Conservation (phyloP, 176 grass and related monocot genomes). For the Aegilops longissima region DNA sequence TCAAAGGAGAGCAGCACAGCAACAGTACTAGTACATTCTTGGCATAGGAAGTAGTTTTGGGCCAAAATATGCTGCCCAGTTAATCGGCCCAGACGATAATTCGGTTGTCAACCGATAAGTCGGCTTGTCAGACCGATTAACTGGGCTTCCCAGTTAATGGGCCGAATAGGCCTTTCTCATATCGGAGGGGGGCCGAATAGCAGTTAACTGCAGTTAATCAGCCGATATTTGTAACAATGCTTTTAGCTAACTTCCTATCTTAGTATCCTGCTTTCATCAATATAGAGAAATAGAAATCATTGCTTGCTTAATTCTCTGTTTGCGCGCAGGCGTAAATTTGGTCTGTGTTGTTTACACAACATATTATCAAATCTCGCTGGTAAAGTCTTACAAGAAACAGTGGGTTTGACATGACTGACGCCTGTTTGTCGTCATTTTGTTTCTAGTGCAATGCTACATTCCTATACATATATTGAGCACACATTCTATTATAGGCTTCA, state of each 20-base stretch:
- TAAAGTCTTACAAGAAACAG: not conserved
- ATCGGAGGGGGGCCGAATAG: too few relatives aligned
- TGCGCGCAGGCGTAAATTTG: not conserved
- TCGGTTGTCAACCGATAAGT: too few relatives aligned
- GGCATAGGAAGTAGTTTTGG: too few relatives aligned
- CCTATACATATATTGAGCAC: slow-evolving; percentile 12
- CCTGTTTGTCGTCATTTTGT: not conserved
- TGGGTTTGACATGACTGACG: not conserved
- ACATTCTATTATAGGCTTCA: slow-evolving; percentile 64
- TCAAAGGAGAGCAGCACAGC: too few relatives aligned
- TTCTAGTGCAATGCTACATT: slow-evolving; percentile 16
- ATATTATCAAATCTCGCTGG: not conserved
- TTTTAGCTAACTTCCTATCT: not conserved
- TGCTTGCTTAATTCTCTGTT: not conserved
- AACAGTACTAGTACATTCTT: too few relatives aligned
- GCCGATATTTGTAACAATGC: too few relatives aligned
- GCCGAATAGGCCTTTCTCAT: too few relatives aligned
- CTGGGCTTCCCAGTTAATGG: too few relatives aligned
- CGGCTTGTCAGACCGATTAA: too few relatives aligned
- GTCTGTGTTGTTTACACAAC: not conserved
- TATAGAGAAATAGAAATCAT: not conserved
- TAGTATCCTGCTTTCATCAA: not conserved
- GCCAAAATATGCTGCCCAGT: too few relatives aligned
- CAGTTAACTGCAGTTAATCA: too few relatives aligned
- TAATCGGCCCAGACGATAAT: too few relatives aligned